Conservation (phyloP, 164 flowering plant genomes). For the Dillenia turbinata region DNA sequence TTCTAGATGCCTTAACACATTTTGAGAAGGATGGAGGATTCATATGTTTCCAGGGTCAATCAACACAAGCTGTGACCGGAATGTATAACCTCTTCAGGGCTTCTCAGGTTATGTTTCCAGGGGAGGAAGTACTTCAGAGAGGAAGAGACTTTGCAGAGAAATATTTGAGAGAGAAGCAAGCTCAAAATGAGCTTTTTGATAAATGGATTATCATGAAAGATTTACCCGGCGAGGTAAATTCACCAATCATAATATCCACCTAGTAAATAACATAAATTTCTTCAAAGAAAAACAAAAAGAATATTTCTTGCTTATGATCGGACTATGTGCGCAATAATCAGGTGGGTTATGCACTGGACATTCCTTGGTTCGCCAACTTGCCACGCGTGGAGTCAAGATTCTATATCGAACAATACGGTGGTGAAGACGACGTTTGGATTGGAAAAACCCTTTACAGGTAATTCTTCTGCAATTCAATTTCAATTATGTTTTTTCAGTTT, state of each 20-base stretch:
- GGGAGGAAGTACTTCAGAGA: conserved; percentile 60
- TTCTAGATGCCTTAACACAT: conserved; percentile 57
- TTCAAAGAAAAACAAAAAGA: too few relatives aligned
- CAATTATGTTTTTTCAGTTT: neutral
- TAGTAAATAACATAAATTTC: neutral
- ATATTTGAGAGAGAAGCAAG: conserved; percentile 57
- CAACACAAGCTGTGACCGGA: conserved; percentile 75
- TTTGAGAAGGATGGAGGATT: conserved; percentile 73
- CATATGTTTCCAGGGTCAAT: conserved; percentile 76
- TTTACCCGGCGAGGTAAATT: conserved; percentile 78
- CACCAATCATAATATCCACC: neutral
- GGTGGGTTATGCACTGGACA: conserved; percentile 76
- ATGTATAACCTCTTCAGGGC: conserved; percentile 79
- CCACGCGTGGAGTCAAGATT: conserved; percentile 81
- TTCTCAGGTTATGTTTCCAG: conserved; percentile 60
- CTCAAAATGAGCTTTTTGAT: conserved; percentile 50
- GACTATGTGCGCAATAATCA: conserved; percentile 9
- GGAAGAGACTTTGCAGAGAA: conserved; percentile 54
- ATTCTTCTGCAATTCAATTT: neutral
- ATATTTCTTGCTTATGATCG: too few relatives aligned
- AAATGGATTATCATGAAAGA: conserved; percentile 92
- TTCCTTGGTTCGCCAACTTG: conserved; percentile 80
- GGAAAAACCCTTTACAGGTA: conserved; percentile 94
- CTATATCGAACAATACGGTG: conserved; percentile 91
- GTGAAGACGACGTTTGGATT: conserved; percentile 85